A percentile compares a stretch with the other conserved stretches of the same genome.
Conservation (phyloP, 352 stramenopile genomes). For the Globisporangium perplexum region DNA sequence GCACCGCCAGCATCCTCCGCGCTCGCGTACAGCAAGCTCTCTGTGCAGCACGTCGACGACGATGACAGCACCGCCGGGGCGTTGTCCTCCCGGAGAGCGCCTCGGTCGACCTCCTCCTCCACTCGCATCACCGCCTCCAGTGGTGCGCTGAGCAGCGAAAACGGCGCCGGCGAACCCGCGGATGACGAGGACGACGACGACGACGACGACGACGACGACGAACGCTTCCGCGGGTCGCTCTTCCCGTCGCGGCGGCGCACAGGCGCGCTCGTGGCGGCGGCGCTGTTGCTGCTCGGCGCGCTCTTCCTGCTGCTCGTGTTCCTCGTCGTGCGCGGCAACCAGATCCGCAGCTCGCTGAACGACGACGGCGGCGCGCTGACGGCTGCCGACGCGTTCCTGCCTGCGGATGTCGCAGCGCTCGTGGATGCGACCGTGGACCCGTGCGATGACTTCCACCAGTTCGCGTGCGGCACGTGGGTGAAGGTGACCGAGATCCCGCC, state of each 20-base stretch:
- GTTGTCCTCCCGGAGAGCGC: too few species aligned
- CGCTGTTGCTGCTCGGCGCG: conserved; percentile 20
- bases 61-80: background rate
- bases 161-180: background rate
- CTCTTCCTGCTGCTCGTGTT: conserved; percentile 42
- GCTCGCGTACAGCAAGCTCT: conserved; percentile 14
- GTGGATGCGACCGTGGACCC: conserved; percentile 21
- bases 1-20: conserved; percentile 22
- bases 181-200: background rate
- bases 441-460: conserved; percentile 33
- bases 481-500: conserved; percentile 21
- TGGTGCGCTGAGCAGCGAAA: background rate
- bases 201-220: conserved; percentile 7
- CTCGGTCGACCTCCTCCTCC: too few species aligned
- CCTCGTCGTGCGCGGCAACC: conserved; percentile 29
- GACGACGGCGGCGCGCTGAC: conserved; percentile 20
- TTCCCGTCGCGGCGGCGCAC: conserved; percentile 15
- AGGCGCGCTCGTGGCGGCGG: conserved; percentile 19
- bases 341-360: conserved; percentile 20
- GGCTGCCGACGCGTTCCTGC: conserved; percentile 7
- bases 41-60: conserved; percentile 8
- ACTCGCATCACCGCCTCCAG: too few species aligned
- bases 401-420: conserved; percentile 16
- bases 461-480: conserved; percentile 24
- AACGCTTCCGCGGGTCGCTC: conserved; percentile 1